Percentiles rank a stretch among this genome's conserved stretches.
These are phyloP conservation scores for Ceratocystis colombiana DNA, from an alignment of 2,329 filamentous ascomycete genomes.

Conservation along the genomic window DNA sequence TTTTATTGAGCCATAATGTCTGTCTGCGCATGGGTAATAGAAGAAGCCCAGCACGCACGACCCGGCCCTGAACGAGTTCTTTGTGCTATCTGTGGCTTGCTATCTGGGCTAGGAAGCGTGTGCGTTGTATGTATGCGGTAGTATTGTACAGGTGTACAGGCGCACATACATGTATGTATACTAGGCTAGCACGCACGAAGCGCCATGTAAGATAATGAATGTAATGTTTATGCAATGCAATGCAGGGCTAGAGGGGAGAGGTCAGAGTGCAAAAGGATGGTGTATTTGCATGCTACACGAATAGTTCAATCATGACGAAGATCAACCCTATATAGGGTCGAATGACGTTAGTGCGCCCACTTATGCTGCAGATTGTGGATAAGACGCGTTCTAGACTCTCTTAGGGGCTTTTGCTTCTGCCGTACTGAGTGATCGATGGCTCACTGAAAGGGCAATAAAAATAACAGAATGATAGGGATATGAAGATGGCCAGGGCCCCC, in stretches of 20 bases:
- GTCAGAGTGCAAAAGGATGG: background rate
- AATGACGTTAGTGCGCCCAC: slow-evolving; percentile 6
- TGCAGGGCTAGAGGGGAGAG: background rate
- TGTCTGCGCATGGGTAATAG: too few relatives aligned
- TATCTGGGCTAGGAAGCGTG: background rate
- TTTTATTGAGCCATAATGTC: too few relatives aligned
- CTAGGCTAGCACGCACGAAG: too few relatives aligned
- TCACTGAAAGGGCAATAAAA: too few relatives aligned
- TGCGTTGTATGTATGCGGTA: slow-evolving; percentile 6
- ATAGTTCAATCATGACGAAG: background rate
- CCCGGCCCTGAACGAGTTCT: background rate
- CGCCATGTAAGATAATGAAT: background rate
- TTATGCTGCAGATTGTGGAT: slow-evolving; percentile 11
- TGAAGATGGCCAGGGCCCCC: too few relatives aligned
- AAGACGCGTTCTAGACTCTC: slow-evolving; percentile 16
- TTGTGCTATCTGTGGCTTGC: background rate
- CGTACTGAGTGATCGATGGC: background rate
- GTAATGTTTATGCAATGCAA: slow-evolving; percentile 2
- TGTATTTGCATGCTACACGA: background rate
- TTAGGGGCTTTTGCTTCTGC: background rate
- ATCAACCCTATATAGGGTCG: slow-evolving; percentile 12
- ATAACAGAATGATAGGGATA: too few relatives aligned
- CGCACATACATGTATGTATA: background rate
- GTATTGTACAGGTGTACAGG: slow-evolving; percentile 1
- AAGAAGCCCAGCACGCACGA: too few relatives aligned